These are phyloP conservation scores for Colletotrichum siamense DNA, from an alignment of 2,329 filamentous ascomycete genomes.

Conservation along the genomic window DNA sequence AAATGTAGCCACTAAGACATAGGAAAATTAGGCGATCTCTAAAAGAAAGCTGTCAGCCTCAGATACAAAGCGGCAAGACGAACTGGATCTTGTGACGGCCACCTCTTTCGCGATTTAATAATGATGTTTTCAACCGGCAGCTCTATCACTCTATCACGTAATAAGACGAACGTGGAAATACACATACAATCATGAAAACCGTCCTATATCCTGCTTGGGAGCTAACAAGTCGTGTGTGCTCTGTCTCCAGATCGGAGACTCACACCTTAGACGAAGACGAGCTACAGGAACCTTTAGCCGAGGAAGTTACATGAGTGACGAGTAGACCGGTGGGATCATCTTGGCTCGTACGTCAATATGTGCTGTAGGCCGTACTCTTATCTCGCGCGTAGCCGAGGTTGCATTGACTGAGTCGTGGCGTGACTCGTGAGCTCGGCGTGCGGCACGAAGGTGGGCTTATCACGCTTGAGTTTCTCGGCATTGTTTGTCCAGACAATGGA, in stretches of 20 bases:
- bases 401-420: neutral
- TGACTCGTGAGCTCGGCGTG: neutral
- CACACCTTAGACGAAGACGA: neutral
- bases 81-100: neutral
- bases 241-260: neutral
- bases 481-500: neutral
- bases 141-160: neutral
- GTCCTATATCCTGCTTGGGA: neutral
- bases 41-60: too few species aligned
- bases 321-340: neutral
- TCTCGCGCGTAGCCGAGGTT: neutral
- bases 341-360: neutral
- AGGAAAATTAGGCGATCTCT: too few species aligned
- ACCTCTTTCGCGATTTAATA: neutral
- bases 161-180: neutral
- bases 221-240: neutral
- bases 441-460: neutral
- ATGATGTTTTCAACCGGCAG: neutral
- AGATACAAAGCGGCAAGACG: neutral
- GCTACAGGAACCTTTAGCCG: neutral
- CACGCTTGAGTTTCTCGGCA: neutral
- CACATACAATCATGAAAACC: accelerated
- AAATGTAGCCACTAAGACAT: too few species aligned
- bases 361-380: neutral
- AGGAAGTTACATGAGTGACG: neutral